Evolutionary conservation across 768 basidiomycete species (phyloP), one percentile per base, ranked within the genome.

Genomic region (Neoboletus subvelutipes): DNA sequence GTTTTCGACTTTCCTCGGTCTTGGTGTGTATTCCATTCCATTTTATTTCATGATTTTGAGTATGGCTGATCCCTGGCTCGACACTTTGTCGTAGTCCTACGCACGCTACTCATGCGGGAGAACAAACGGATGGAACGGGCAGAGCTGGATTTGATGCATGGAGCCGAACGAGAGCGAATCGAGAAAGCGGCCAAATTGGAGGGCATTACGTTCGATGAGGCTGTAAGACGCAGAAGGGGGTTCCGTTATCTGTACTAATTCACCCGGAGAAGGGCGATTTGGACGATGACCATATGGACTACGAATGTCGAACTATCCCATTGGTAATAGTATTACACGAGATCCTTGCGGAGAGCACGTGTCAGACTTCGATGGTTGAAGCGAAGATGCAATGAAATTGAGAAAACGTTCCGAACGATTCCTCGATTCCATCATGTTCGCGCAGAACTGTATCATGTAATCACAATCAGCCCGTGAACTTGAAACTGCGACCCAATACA

Each of bases 181-280:
- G 79, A 80, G 59, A 80, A 84, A 53, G 84, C 83, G 1, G 84
- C 84, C 3, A 73, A 74, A 58, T 64, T 87, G 50, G 84, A 87
- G 60, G 82, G 82, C 4, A 77, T 87, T 15, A 78, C 81, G 3
- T 79, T 86, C 54, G 82, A 84, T 22, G 79, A 85, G 60, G 86
- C 84, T 8, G 72, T 85, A 64, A 77, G 80, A 62, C 77, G 79
- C 54, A 77, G 79, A 60, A 83, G 77, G 67, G 80, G 81, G 0
- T 85, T 84, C 73, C 73, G 84, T 39, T 85, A 83, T 64, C 65
- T 85, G 50, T 80, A 81, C 56, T 85, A 64, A 75, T 40, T 20
- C 8, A 29, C 22, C 18, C 0, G n/a, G n/a, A 17, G 9, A 34
- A 2, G 15, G 5, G 2, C 17, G 29, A 6, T 28, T 45, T 8